Conservation (phyloP, 2,329 filamentous ascomycete genomes). For the Hymenoscyphus occultus region DNA sequence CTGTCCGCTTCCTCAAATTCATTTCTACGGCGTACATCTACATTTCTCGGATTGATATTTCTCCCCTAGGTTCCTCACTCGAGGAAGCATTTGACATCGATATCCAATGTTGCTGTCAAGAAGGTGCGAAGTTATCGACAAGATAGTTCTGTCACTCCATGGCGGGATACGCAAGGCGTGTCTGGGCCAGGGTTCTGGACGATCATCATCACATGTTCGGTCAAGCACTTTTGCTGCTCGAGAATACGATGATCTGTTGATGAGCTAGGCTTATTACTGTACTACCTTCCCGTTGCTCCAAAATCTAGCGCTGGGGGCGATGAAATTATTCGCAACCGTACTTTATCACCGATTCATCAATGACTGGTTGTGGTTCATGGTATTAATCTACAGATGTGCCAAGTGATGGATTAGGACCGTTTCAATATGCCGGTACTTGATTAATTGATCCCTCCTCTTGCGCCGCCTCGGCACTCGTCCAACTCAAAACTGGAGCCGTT, state of each 20-base stretch:
- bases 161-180: not conserved
- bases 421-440: constrained; percentile 3
- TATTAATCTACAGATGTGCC: not conserved
- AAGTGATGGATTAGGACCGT: not conserved
- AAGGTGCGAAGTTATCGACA: not conserved
- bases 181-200: not conserved
- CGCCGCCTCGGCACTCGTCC: not conserved
- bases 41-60: not conserved
- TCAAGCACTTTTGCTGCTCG: not conserved
- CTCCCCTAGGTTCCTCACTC: not conserved
- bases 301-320: not conserved
- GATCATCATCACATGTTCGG: not conserved
- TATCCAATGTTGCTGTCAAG: not conserved
- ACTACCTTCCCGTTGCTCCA: not conserved
- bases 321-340: not conserved
- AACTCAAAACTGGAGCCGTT: not conserved
- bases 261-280: not conserved
- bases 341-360: not conserved
- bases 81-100: not conserved
- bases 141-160: not conserved
- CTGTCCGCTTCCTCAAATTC: constrained; percentile 3
- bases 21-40: not conserved
- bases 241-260: not conserved
- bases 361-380: not conserved
- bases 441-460: not conserved